Base-by-base conservation (phyloP, 768 basidiomycete species). In the Gymnopilus junonius region DNA sequence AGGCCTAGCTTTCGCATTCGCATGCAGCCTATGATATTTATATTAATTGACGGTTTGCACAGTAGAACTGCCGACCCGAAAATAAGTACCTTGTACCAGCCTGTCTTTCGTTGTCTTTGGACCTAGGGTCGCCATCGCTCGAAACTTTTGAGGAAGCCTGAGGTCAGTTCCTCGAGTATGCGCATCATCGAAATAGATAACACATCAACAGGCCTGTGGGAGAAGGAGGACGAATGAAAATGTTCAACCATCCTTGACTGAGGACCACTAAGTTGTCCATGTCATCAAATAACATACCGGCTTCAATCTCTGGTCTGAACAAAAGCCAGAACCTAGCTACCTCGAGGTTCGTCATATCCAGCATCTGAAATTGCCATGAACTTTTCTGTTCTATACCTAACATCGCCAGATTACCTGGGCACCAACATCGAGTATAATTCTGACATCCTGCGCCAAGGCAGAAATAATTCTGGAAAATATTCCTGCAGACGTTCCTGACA, bases 391-490 rank as follows among this genome's bases (percentile, higher is more conserved):
- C 21, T 21, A 23, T 17, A 15, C 45, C 5, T 25, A 14, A n/a
- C 43, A 8, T 27, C 40, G 15, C 59, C n/a, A n/a, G n/a, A n/a
- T 61, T 50, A 65, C 82, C 62, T 87, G 85, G 0, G 85, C 85
- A 4, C 85, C 86, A 14, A 87, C 84, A 46, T 87, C 85, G n/a
- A 87, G 70, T 17, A 87, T 69, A 6, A 86, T 83, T 21, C 75
- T 75, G 29, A 86, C 75, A 15, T 73, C 69, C 7, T 79, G 80
- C n/a, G n/a, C n/a, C n/a, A n/a, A n/a, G n/a, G n/a, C n/a, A n/a
- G n/a, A n/a, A n/a, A n/a, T n/a, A n/a, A n/a, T n/a, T n/a, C n/a
- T n/a, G n/a, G n/a, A n/a, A n/a, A n/a, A n/a, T n/a, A n/a, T n/a
- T n/a, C n/a, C n/a, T n/a, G n/a, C n/a, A n/a, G n/a, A n/a, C n/a